These are phyloP conservation scores for Capsella bursapastoris DNA, from an alignment of 345 rosid species.

Conservation along the genomic window DNA sequence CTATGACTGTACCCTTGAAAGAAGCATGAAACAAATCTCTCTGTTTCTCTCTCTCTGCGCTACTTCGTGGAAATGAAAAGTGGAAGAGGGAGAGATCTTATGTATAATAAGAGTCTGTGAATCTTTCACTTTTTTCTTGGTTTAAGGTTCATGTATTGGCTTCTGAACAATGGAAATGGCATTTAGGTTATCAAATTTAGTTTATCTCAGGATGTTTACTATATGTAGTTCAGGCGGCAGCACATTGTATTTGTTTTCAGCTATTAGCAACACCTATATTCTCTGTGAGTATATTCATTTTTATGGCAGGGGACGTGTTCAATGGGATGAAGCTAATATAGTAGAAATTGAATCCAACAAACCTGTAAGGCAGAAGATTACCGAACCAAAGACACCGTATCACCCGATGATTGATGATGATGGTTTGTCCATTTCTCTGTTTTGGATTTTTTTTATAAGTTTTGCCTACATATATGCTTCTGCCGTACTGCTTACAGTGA, in stretches of 20 bases:
- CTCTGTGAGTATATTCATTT: slow-evolving; percentile 29
- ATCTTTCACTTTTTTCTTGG: neutral
- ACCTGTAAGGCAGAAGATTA: slow-evolving; percentile 94
- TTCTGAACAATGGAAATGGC: slow-evolving; percentile 6
- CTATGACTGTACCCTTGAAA: neutral
- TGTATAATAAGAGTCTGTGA: neutral
- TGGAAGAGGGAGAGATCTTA: neutral
- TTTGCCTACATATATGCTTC: slow-evolving; percentile 6
- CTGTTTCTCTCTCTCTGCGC: neutral
- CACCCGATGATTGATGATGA: slow-evolving; percentile 91
- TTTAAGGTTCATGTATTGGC: slow-evolving; percentile 12
- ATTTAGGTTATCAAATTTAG: neutral
- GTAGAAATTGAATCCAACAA: slow-evolving; percentile 94
- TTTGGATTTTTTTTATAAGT: neutral
- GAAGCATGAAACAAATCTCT: neutral
- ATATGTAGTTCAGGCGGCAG: slow-evolving; percentile 9
- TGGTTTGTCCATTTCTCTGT: slow-evolving; percentile 51
- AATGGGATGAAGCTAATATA: slow-evolving; percentile 85
- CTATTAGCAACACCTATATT: neutral
- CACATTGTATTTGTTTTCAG: slow-evolving; percentile 14
- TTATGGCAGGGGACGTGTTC: slow-evolving; percentile 62
- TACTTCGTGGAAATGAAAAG: neutral
- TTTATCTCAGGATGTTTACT: slow-evolving; percentile 5
- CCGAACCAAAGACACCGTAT: slow-evolving; percentile 96
- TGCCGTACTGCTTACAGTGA: neutral